Percentiles rank a stretch among this genome's conserved stretches.
Evolutionary conservation across 1,284 basidiomycete species (phyloP).

Genomic region (Pseudozyma thailandica): DNA sequence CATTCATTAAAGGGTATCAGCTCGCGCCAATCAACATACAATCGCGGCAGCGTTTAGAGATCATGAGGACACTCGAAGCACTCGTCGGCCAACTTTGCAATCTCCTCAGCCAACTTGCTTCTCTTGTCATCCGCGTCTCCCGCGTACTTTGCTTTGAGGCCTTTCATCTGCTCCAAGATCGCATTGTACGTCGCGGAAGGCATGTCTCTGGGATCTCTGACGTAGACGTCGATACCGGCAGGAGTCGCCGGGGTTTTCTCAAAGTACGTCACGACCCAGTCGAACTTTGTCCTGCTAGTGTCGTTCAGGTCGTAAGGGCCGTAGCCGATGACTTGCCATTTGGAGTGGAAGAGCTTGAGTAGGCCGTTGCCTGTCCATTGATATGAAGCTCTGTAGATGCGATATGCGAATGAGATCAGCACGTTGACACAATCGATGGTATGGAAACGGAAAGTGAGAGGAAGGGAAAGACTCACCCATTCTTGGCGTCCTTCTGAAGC

Average conservation of each 20-base stretch:
- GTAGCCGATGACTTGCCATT: conserved; percentile 51
- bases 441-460: not conserved
- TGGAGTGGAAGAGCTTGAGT: conserved; percentile 45
- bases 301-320: conserved; percentile 46
- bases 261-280: conserved; percentile 52
- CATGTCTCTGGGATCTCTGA: conserved; percentile 38
- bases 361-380: conserved; percentile 51
- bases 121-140: conserved; percentile 21
- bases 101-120: conserved; percentile 26
- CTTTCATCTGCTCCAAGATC: conserved; percentile 31
- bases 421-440: not conserved
- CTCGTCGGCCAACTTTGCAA: conserved; percentile 32
- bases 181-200: conserved; percentile 24
- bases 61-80: conserved; percentile 44
- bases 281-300: conserved; percentile 28
- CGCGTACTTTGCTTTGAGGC: conserved; percentile 22
- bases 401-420: not conserved
- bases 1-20: conserved; percentile 5
- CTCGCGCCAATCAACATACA: conserved; percentile 2
- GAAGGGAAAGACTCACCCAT: conserved; percentile 29
- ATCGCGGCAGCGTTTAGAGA: conserved; percentile 3
- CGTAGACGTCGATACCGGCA: conserved; percentile 45
- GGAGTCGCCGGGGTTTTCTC: conserved; percentile 47
- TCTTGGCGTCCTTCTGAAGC: conserved; percentile 39
- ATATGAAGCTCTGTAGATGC: conserved; percentile 34